A percentile compares a stretch with the other conserved stretches of the same genome.
phyloP scores from a whole-genome alignment of 2,329 filamentous ascomycete genomes.

The Apiospora sp. region DNA sequence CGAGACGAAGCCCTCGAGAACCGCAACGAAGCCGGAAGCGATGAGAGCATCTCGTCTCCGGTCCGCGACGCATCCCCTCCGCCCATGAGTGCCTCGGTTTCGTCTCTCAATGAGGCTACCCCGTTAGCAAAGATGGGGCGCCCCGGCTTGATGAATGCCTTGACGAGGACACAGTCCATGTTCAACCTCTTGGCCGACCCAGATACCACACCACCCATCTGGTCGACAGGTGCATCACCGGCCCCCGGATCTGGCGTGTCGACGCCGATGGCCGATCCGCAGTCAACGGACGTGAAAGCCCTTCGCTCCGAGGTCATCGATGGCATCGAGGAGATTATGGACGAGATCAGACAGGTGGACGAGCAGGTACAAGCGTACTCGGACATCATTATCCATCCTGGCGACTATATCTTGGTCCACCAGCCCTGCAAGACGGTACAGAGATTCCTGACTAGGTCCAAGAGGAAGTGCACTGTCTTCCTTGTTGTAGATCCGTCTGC shows the following conservation, averaged over 20 bases:
- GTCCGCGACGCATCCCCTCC: constrained; percentile 28
- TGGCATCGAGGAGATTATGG: constrained; percentile 94
- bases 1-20: constrained; percentile 89
- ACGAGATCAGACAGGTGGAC: constrained; percentile 91
- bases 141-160: constrained; percentile 68
- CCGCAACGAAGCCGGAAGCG: constrained; percentile 69
- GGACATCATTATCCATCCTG: constrained; percentile 90
- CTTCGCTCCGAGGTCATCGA: constrained; percentile 91
- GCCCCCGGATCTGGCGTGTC: constrained; percentile 54
- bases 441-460: constrained; percentile 84
- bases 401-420: constrained; percentile 91
- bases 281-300: constrained; percentile 65
- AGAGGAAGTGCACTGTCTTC: constrained; percentile 91
- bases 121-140: constrained; percentile 45
- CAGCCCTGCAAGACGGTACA: constrained; percentile 88
- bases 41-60: constrained; percentile 48
- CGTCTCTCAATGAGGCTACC: not conserved
- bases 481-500: constrained; percentile 72
- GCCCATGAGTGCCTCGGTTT: constrained; percentile 21
- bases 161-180: constrained; percentile 77
- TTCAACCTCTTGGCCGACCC: constrained; percentile 86
- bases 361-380: constrained; percentile 91
- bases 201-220: constrained; percentile 57
- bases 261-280: constrained; percentile 51
- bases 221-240: constrained; percentile 58